Percentiles rank a stretch among this genome's conserved stretches.
Conservation (phyloP, 2,329 filamentous ascomycete species). For the Paecilomyces fulvus region DNA sequence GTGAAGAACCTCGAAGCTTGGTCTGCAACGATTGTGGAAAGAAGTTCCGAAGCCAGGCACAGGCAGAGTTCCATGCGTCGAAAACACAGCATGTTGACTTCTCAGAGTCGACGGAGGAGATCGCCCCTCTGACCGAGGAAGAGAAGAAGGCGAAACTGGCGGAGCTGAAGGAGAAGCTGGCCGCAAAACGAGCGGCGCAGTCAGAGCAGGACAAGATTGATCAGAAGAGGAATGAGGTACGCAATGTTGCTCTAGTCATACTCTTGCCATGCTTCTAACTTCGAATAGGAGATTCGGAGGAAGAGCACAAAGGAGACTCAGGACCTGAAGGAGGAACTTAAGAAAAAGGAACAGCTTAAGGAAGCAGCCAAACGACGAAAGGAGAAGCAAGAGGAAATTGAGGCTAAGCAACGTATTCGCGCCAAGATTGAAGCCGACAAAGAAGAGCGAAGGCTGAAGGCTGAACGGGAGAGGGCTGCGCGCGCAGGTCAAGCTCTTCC, state of each 20-base stretch:
- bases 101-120: conserved; percentile 83
- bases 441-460: conserved; percentile 74
- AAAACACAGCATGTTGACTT: conserved; percentile 92
- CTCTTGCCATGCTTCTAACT: not conserved
- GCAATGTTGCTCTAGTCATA: conserved; percentile 1
- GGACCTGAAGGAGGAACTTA: conserved; percentile 80
- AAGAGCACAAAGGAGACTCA: conserved; percentile 87
- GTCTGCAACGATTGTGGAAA: conserved; percentile 94
- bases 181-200: conserved; percentile 62
- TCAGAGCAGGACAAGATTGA: conserved; percentile 69
- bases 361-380: conserved; percentile 77
- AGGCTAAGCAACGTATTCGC: conserved; percentile 80
- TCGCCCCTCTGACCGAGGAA: conserved; percentile 82
- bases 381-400: conserved; percentile 78
- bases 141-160: conserved; percentile 75
- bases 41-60: conserved; percentile 70
- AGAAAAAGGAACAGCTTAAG: conserved; percentile 84
- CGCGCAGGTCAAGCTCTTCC: conserved; percentile 63
- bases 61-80: conserved; percentile 82
- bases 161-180: conserved; percentile 63
- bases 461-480: conserved; percentile 74
- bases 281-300: conserved; percentile 54
- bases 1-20: conserved; percentile 67
- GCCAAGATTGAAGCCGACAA: conserved; percentile 94
- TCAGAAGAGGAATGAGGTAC: conserved; percentile 74